A percentile compares a stretch with the other conserved stretches of the same genome.
These are phyloP conservation scores for Quercus lobata DNA, from an alignment of 331 rosid genomes.

Conservation along the genomic window DNA sequence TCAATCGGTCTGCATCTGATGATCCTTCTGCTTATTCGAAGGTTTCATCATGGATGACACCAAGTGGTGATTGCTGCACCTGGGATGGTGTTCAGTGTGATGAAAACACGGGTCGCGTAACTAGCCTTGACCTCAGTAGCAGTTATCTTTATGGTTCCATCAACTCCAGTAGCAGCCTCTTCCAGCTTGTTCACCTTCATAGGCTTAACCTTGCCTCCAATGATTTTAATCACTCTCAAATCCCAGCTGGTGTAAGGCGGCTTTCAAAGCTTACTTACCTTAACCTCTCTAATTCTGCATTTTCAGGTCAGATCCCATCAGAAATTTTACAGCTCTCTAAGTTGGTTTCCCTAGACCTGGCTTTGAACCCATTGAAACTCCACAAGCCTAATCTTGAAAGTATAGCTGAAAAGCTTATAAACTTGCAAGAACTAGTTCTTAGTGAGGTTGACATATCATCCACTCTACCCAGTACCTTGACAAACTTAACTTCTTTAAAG, in stretches of 20 bases:
- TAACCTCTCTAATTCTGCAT: background rate
- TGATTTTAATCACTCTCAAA: background rate
- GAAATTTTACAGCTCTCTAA: background rate
- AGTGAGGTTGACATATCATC: background rate
- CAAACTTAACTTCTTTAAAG: background rate
- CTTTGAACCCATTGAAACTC: background rate
- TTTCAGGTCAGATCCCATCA: constrained; percentile 12
- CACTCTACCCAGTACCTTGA: background rate
- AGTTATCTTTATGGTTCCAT: background rate
- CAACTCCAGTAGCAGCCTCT: constrained; percentile 21
- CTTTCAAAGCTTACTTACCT: constrained; percentile 21
- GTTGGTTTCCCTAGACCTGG: background rate
- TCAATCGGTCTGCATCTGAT: background rate
- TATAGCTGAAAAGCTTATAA: background rate
- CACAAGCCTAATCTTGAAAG: background rate
- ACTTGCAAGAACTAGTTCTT: background rate
- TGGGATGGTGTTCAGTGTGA: constrained; percentile 24
- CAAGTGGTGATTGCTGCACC: constrained; percentile 9
- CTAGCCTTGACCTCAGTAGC: background rate
- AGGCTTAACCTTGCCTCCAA: constrained; percentile 8
- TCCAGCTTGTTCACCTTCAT: constrained; percentile 7
- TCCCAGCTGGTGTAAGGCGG: constrained; percentile 2
- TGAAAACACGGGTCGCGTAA: background rate
- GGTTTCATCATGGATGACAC: background rate
- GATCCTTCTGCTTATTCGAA: background rate